Conservation (phyloP, 345 rosid genomes). For the Eucalyptus cloeziana region DNA sequence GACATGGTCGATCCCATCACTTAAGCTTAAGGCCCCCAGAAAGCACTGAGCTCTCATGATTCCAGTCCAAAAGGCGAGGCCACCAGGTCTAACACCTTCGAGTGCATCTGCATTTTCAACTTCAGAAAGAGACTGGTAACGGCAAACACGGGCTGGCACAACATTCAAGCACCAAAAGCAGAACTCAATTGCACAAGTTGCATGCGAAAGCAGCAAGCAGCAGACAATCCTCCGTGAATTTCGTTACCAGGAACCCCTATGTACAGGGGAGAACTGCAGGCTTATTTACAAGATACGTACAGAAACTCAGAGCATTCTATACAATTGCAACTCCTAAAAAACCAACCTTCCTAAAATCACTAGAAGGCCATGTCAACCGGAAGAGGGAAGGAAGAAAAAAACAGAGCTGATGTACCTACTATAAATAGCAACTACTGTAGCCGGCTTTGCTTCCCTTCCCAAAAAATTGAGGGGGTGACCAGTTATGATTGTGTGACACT, state of each 20-base stretch:
- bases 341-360: neutral
- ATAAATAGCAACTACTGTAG: neutral
- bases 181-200: neutral
- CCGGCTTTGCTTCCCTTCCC: neutral
- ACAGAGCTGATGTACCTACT: neutral
- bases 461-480: neutral
- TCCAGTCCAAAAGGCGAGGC: neutral
- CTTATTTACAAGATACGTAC: neutral
- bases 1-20: neutral
- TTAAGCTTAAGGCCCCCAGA: neutral
- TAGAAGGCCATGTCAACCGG: neutral
- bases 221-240: neutral
- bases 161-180: neutral
- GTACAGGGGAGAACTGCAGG: neutral
- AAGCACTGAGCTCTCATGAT: neutral
- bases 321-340: neutral
- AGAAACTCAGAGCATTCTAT: neutral
- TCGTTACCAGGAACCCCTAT: neutral
- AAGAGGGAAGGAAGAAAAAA: neutral
- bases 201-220: neutral
- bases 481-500: slow-evolving; percentile 2
- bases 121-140: neutral
- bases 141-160: neutral
- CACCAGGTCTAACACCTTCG: neutral
- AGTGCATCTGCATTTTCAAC: neutral